These are phyloP conservation scores for Cladosporium sp. DNA, from an alignment of 2,329 filamentous ascomycete genomes.

Conservation along the genomic window DNA sequence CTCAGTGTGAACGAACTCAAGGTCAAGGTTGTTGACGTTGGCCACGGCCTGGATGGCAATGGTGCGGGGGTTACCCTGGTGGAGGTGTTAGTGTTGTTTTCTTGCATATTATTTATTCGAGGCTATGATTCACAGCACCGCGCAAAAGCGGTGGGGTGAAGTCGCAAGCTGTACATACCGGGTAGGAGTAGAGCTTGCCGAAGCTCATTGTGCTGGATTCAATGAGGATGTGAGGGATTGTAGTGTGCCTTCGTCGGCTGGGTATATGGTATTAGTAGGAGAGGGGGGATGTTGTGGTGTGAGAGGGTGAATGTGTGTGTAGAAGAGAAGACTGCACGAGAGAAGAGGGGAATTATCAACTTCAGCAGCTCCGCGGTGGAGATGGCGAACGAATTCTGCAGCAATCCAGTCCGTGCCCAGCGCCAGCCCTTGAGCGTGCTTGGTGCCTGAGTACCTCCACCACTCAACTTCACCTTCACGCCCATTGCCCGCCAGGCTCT, in stretches of 20 bases:
- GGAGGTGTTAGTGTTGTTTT: background rate
- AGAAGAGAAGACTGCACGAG: conserved; percentile 15
- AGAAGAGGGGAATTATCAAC: conserved; percentile 20
- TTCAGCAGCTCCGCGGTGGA: conserved; percentile 17
- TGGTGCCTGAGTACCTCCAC: background rate
- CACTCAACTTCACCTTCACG: background rate
- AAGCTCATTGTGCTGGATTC: conserved; percentile 62
- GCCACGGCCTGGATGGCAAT: conserved; percentile 88
- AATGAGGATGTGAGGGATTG: conserved; percentile 21
- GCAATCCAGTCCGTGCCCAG: background rate
- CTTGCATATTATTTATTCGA: background rate
- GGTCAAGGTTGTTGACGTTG: conserved; percentile 93
- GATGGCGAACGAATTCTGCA: conserved; percentile 20
- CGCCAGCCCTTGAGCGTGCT: too few species aligned
- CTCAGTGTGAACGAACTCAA: conserved; percentile 78
- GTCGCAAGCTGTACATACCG: conserved; percentile 57
- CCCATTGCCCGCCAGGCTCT: conserved; percentile 5
- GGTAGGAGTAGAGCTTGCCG: conserved; percentile 92
- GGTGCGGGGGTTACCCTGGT: conserved; percentile 83
- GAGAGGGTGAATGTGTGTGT: conserved; percentile 15
- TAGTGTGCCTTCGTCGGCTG: conserved; percentile 39
- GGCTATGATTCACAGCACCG: conserved; percentile 18
- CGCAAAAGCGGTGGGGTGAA: conserved; percentile 22
- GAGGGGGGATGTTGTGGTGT: conserved; percentile 1
- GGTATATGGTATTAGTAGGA: conserved; percentile 11